Conservation (phyloP, 176 grass and related monocot species). For the Oryza nivara region DNA sequence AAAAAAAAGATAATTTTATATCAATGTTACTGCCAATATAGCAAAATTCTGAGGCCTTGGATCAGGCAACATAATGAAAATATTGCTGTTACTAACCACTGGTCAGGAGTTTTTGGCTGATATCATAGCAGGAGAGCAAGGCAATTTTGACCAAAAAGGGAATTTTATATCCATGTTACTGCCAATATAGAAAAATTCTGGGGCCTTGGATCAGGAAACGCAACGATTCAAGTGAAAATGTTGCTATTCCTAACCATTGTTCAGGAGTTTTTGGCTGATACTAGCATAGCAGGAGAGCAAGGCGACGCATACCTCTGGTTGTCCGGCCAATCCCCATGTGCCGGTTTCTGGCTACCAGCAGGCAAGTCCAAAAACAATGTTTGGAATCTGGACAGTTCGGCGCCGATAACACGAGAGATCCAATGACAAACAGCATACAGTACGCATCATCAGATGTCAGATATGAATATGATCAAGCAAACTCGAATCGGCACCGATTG, state of each 20-base stretch:
- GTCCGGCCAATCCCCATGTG: slow-evolving; percentile 45
- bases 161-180: not conserved
- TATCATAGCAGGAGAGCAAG: slow-evolving; percentile 24
- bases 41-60: not conserved
- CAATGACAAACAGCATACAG: slow-evolving; percentile 15
- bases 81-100: not conserved
- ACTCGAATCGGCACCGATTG: not conserved
- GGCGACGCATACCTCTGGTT: slow-evolving; percentile 30
- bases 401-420: slow-evolving; percentile 36
- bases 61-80: not conserved
- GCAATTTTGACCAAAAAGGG: not conserved
- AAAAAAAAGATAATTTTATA: not conserved
- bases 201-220: not conserved
- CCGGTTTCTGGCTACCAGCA: not conserved
- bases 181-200: not conserved
- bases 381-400: slow-evolving; percentile 25
- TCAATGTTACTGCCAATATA: not conserved
- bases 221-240: not conserved
- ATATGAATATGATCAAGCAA: not conserved
- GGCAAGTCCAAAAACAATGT: slow-evolving; percentile 41
- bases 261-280: not conserved
- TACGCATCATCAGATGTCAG: slow-evolving; percentile 29
- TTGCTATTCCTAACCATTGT: not conserved
- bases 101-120: not conserved
- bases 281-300: slow-evolving; percentile 20